These are phyloP conservation scores for Silene latifolia DNA, from an alignment of 148 eudicot species.

Conservation along the genomic window DNA sequence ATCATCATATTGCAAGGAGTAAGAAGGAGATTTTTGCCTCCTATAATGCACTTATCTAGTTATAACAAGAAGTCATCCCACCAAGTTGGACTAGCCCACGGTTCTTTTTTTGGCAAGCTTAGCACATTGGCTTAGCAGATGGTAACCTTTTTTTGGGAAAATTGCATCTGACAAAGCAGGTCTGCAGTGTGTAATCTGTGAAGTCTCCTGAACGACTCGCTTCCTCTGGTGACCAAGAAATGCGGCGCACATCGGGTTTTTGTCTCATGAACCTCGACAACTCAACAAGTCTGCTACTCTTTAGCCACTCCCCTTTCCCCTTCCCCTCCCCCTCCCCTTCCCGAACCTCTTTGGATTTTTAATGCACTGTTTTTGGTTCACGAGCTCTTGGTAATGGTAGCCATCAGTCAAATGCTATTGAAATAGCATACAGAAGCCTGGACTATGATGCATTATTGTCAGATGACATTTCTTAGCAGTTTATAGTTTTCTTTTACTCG, in stretches of 20 bases:
- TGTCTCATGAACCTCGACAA: background rate
- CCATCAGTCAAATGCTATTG: background rate
- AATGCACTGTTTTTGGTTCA: constrained; percentile 7
- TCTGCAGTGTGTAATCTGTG: background rate
- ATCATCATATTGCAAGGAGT: constrained; percentile 43
- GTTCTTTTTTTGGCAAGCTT: constrained; percentile 7
- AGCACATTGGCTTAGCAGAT: background rate
- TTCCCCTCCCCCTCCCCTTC: background rate
- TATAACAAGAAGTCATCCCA: background rate
- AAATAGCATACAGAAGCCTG: no score
- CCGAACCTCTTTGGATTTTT: background rate
- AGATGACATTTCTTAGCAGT: background rate
- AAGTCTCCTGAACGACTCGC: background rate
- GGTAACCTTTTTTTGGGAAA: background rate
- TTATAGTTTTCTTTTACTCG: background rate
- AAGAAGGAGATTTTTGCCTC: constrained; percentile 35
- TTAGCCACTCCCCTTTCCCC: background rate
- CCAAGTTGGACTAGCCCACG: background rate
- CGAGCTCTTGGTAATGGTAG: constrained; percentile 7
- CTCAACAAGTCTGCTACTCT: background rate
- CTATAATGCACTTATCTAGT: background rate
- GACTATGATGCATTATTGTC: background rate
- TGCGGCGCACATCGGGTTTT: background rate
- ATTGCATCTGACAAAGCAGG: background rate
- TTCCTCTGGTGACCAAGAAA: background rate